Evolutionary conservation across 2,329 filamentous ascomycete species (phyloP), one percentile per base, ranked within the genome.

Genomic region (Dryadomyces sulphureus): DNA sequence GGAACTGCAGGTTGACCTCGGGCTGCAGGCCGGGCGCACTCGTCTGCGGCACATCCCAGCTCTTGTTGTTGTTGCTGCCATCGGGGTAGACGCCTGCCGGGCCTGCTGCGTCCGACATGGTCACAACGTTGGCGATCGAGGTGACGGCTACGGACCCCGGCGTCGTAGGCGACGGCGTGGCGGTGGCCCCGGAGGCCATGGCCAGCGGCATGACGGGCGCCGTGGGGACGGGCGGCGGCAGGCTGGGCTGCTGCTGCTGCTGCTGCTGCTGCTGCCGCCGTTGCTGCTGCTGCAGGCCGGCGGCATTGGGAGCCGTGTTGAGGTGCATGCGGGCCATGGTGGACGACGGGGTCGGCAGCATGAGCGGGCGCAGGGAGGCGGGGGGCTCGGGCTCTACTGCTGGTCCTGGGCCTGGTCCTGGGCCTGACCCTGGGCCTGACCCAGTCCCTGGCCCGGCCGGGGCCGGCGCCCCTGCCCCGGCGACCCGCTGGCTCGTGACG

Each of bases 1-100:
- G 45, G 45, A 47, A 43, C 24, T 43, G 40, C 22, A 36, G 11
- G 24, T 38, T 24, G 32, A 41, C n/a, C 11, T 41, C 25, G 16
- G 25, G 24, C 4, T 22, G 24, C n/a, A 41, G 39, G 17, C 14
- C 20, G 16, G 4, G 3, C n/a, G 16, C 2, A 14, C 21, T 17
- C 12, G 39, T 9, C 21, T 24, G 38, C 11, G 27, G 7, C 9
- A 32, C 12, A n/a, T 36, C 12, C 34, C 34, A 36, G 4, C 34
- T n/a, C 14, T 14, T 14, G 27, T 14, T 8, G 9, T 12, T 32
- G 27, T 32, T 32, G 4, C n/a, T n/a, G n/a, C n/a, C n/a, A n/a
- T 32, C 27, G 9, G 5, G 22, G 38, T 39, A 39, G 12, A 38
- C 35, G 5, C 17, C 17, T 9, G 35, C 3, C 35, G 35, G 35